These are phyloP conservation scores for Graphilbum fragrans DNA, from an alignment of 2,329 filamentous ascomycete species.

Conservation along the genomic window DNA sequence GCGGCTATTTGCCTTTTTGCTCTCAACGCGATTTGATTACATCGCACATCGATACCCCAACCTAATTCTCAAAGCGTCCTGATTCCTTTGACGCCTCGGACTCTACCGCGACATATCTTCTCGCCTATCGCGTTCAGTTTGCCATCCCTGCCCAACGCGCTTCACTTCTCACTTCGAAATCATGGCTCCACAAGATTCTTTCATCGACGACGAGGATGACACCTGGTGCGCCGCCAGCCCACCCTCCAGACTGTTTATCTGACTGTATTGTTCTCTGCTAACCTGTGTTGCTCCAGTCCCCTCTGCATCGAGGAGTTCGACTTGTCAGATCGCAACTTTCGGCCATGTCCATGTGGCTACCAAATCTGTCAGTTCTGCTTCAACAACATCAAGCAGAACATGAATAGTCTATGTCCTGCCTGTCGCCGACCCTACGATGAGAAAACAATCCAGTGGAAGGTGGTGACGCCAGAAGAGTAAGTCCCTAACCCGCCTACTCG, in stretches of 20 bases:
- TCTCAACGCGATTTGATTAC: not conserved
- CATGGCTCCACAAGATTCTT: slow-evolving; percentile 59
- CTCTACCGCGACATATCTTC: too few relatives aligned
- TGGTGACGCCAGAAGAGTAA: slow-evolving; percentile 89
- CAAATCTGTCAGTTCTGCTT: slow-evolving; percentile 99
- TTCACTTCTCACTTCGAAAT: slow-evolving; percentile 12
- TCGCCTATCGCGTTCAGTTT: too few relatives aligned
- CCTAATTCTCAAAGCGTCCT: too few relatives aligned
- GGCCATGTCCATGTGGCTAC: slow-evolving; percentile 93
- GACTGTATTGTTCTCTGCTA: not conserved
- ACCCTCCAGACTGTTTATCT: too few relatives aligned
- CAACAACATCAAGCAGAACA: slow-evolving; percentile 97
- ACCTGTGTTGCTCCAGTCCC: slow-evolving; percentile 49
- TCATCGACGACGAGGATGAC: slow-evolving; percentile 61
- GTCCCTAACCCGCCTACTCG: slow-evolving; percentile 19
- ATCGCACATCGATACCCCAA: too few relatives aligned
- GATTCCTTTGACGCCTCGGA: too few relatives aligned
- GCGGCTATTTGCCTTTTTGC: not conserved
- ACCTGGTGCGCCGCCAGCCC: slow-evolving; percentile 58
- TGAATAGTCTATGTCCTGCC: slow-evolving; percentile 95
- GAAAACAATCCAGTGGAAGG: slow-evolving; percentile 93
- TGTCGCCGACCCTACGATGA: slow-evolving; percentile 94
- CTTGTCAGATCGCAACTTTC: slow-evolving; percentile 92
- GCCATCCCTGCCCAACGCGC: not conserved
- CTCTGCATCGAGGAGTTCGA: slow-evolving; percentile 99